Evolutionary conservation across 2,329 filamentous ascomycete genomes (phyloP), one percentile per base, ranked within the genome.

Genomic region (Verticillium dahliae): DNA sequence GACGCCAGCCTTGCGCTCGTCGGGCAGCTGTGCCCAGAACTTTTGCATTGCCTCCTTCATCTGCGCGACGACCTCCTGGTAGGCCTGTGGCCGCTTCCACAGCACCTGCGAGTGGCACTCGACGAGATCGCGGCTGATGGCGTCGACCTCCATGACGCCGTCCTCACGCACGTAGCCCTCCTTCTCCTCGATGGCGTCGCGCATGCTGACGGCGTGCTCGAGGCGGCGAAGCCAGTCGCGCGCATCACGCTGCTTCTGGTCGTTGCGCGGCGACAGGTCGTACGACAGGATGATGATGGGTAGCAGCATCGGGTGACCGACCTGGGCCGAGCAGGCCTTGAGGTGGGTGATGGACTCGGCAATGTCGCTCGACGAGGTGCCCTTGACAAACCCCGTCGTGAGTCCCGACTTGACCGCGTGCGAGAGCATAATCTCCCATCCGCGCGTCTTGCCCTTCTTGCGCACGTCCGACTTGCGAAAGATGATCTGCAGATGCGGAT

Each of bases 391-490:
- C 60, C 85, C 85, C 2, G 81, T 83, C 1, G 85, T 88, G 65
- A 86, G 78, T 65, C 75, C 74, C 2, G 79, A 81, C 13, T 72
- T 75, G 72, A 87, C 81, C 56, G 78, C 80, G 71, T 88, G 78
- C 3, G 83, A 85, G 41, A 88, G 78, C 76, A 85, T 85, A 61
- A 87, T 76, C 73, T 88, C 85, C 84, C 84, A 88, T 55, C 85
- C 85, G 61, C 85, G 81, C 15, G 85, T 88, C 68, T 78, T 79
- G 64, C 84, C 85, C 73, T 84, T 86, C 70, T 88, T 88, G 58
- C 83, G 82, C 38, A 88, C 85, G 68, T 88, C 85, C n/a, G 83
- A 86, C 72, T 88, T 88, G 66, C 85, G 82, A 69, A 85, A 85
- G 62, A 88, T 79, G 66, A 88, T 83, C 68, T 88, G 85, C 56